Percentiles rank a stretch among this genome's conserved stretches.
Conservation (phyloP, 129 eudicot genomes). For the Helichrysum umbraculigerum region DNA sequence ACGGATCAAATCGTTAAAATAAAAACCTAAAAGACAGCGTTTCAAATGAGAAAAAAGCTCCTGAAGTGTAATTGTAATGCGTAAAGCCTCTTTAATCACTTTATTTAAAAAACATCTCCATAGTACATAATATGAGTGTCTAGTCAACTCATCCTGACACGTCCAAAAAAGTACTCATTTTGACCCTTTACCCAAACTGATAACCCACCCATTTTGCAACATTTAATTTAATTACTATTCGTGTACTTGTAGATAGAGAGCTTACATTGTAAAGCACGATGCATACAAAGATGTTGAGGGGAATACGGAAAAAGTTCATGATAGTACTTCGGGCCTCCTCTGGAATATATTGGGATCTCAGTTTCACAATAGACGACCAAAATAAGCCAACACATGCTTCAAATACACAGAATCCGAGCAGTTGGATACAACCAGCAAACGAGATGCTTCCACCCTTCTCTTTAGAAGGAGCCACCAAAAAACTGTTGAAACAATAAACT, state of each 20-base stretch:
- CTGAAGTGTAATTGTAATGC: background rate
- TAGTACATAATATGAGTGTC: background rate
- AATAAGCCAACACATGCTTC: slow-evolving; percentile 67
- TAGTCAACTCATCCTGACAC: background rate
- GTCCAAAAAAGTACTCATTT: background rate
- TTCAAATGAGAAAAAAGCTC: background rate
- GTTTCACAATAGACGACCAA: slow-evolving; percentile 65
- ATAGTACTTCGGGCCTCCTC: slow-evolving; percentile 61
- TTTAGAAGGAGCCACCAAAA: slow-evolving; percentile 46
- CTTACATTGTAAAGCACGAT: slow-evolving; percentile 55
- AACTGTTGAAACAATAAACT: slow-evolving; percentile 30
- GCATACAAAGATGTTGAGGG: slow-evolving; percentile 57
- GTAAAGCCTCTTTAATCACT: background rate
- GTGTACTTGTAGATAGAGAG: slow-evolving; percentile 4
- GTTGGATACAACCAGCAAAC: slow-evolving; percentile 56
- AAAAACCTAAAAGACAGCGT: background rate
- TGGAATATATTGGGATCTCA: slow-evolving; percentile 65
- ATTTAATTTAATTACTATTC: background rate
- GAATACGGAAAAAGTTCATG: slow-evolving; percentile 71
- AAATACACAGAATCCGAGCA: slow-evolving; percentile 62
- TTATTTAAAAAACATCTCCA: too few relatives aligned
- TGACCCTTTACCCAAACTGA: background rate
- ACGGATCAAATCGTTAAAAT: background rate
- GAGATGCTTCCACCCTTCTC: slow-evolving; percentile 57
- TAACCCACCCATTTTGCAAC: background rate